Base-by-base conservation (phyloP, 257 asterid species). In the Scutellaria galericulata region DNA sequence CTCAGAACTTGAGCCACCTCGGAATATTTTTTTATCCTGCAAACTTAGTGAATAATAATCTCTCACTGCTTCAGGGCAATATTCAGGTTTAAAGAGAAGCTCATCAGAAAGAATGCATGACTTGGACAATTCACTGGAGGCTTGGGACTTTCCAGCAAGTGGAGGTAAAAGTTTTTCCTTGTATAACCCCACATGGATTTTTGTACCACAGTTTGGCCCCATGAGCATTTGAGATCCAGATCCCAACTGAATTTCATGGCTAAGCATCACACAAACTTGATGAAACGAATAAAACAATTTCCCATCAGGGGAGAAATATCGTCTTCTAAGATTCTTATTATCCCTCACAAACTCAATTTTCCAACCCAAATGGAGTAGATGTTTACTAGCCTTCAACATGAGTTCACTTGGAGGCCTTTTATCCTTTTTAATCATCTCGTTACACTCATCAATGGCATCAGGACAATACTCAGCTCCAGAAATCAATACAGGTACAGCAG, bases 361-460 rank as follows among this genome's bases (percentile, higher is more conserved):
- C 99, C 99, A 94, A 58, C 89, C 93, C 79, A 80, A 58, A 80
- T 71, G 39, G 63, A 80, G 72, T 8, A 94, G 86, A 83, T 91
- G 96, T 40, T 74, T 78, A 68, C 83, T 81, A 59, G 72, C 87
- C 10, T 72, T 71, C 47, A 4, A 24, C 6, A 12, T 31, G 27
- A 52, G 18, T 27, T 22, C 46, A 4, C 0, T 9, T 62, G 76
- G 13, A 56, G 60, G 46, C 53, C 1, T 15, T 52, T 70, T 57
- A 0, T 14, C 47, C 10, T 50, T 56, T 60, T 80, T 51, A 7
- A 14, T 24, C 24, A 13, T 15, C 75, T 70, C 41, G 8, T 10
- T 79, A 70, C 64, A 80, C 66, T 77, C 73, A 48, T 73, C 18
- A 56, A 90, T 72, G 47, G 87, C 84, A 65, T 79, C 56, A 12